A percentile compares a stretch with the other conserved stretches of the same genome.
These are phyloP conservation scores for Mucuna pruriens DNA, from an alignment of 306 rosid genomes.

Conservation along the genomic window DNA sequence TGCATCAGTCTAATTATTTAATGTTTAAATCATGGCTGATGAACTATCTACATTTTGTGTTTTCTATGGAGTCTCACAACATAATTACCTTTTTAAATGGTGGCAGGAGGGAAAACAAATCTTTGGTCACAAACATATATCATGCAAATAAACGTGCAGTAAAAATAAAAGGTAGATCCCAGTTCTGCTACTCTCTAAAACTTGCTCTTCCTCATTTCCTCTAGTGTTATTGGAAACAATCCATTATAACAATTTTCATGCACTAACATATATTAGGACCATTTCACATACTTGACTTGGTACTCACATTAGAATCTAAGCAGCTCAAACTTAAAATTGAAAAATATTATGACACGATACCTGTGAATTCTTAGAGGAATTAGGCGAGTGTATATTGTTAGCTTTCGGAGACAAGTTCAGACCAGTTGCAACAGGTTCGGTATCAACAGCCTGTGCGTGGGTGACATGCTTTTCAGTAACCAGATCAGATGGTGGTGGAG, in stretches of 20 bases:
- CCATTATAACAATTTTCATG: background rate
- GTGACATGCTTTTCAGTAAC: conserved; percentile 58
- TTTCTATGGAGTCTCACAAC: conserved; percentile 6
- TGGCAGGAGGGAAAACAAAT: conserved; percentile 1
- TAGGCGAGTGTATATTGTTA: conserved; percentile 53
- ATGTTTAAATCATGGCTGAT: conserved; percentile 23
- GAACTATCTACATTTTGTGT: conserved; percentile 2
- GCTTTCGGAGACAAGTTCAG: conserved; percentile 49
- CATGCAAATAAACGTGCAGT: conserved; percentile 2
- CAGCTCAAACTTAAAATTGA: background rate
- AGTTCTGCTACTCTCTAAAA: conserved; percentile 21
- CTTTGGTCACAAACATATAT: conserved; percentile 14
- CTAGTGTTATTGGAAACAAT: conserved; percentile 10
- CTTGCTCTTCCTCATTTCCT: conserved; percentile 17
- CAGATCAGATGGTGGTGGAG: conserved; percentile 59
- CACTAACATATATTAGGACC: background rate
- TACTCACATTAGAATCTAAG: conserved; percentile 15
- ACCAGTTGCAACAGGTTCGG: conserved; percentile 51
- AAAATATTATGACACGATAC: conserved; percentile 38
- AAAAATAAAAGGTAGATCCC: conserved; percentile 16
- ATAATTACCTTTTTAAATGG: conserved; percentile 10
- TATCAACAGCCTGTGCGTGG: conserved; percentile 41
- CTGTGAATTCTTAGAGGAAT: conserved; percentile 58
- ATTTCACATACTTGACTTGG: conserved; percentile 8
- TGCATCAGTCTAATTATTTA: conserved; percentile 22